Percentiles rank a stretch among this genome's conserved stretches.
phyloP scores from a whole-genome alignment of 176 grass and related monocot genomes.

The Oryza rufipogon region DNA sequence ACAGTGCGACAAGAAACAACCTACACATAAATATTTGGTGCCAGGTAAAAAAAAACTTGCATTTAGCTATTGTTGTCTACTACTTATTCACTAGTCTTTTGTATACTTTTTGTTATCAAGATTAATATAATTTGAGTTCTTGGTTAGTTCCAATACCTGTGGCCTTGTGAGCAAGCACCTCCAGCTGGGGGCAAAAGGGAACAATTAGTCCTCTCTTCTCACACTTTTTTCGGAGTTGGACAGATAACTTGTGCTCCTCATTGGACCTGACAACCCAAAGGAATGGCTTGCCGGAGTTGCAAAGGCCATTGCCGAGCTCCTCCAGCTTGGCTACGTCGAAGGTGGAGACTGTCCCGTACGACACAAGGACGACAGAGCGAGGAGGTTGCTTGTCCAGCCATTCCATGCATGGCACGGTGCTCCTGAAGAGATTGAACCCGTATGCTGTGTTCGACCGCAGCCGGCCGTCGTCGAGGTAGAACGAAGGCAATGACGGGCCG shows the following conservation, averaged over 20 bases:
- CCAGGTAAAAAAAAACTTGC: too few species aligned
- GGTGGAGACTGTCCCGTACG: constrained; percentile 20
- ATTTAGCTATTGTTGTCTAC: too few species aligned
- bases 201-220: neutral
- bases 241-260: constrained; percentile 21
- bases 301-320: constrained; percentile 27
- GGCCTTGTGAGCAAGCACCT: constrained; percentile 38
- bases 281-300: neutral
- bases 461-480: constrained; percentile 26
- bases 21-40: neutral
- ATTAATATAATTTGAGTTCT: too few species aligned
- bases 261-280: constrained; percentile 24
- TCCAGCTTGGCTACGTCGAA: neutral
- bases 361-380: constrained; percentile 33
- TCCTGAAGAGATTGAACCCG: constrained; percentile 36
- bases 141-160: neutral
- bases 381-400: constrained; percentile 23
- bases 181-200: constrained; percentile 46
- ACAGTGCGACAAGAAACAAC: constrained; percentile 63
- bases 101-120: too few species aligned
- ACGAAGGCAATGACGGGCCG: constrained; percentile 33
- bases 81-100: too few species aligned
- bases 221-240: neutral
- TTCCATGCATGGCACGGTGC: neutral
- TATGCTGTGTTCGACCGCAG: constrained; percentile 28